Evolutionary conservation across 805 yeast genomes (phyloP), one percentile per base, ranked within the genome.

Genomic region (Blastobotrys attinorum): DNA sequence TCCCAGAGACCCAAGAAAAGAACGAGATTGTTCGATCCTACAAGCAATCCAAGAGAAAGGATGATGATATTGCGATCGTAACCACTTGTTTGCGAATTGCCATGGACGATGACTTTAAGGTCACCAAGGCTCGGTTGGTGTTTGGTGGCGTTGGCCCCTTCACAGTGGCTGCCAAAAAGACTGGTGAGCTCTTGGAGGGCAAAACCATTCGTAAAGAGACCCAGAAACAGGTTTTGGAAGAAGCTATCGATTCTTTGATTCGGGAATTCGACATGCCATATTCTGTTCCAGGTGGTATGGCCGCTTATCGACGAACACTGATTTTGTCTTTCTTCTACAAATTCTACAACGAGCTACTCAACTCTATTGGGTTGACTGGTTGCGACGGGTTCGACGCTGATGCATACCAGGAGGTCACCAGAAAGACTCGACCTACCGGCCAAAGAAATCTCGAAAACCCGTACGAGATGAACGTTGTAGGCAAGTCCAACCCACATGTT

Each of bases 271-370:
- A 64, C 13, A 55, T 71, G 36, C 61, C 69, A 1, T 71, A 52
- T 50, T 61, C 61, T 15, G 76, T 71, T 36, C 75, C 75, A 3
- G 76, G 76, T 44, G 76, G 75, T 11, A 70, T 69, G 73, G 73
- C 75, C 0, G 57, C 67, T 2, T 71, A 66, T 48, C 56, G 76
- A 40, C 55, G 69, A 31, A 63, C 74, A n/a, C 57, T 71, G 36
- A 64, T 72, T 8, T 46, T 70, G 40, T 69, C 74, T 7, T 71
- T 71, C 53, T 71, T 71, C 51, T 71, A 64, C 60, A 69, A 65
- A 50, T 71, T 71, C 45, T 63, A 59, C 56, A 66, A 69, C 40
- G 50, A 58, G 37, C 54, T 65, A 44, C 43, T 65, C 39, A 41
- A 45, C 17, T 13, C 25, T 2, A 11, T 43, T 4, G 51, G 49